Evolutionary conservation across 306 rosid genomes (phyloP).

Genomic region (Hippophae tibetana): DNA sequence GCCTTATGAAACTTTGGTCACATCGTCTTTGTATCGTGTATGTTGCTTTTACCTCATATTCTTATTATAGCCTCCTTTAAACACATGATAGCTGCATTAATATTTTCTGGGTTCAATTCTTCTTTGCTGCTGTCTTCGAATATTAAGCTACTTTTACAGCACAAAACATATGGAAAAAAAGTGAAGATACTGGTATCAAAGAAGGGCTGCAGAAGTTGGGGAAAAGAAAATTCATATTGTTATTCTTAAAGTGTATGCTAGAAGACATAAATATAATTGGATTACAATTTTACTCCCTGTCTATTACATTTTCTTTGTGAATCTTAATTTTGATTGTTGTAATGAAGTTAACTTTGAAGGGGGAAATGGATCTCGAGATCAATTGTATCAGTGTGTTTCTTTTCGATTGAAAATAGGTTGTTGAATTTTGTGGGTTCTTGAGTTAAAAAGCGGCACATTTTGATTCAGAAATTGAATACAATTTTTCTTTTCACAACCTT

Average conservation of each 20-base stretch:
- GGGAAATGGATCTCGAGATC: background rate
- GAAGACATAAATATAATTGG: background rate
- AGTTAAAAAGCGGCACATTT: background rate
- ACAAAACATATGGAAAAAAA: too few species aligned
- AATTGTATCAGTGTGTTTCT: background rate
- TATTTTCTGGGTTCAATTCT: too few species aligned
- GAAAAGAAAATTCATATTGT: too few species aligned
- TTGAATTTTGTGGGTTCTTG: background rate
- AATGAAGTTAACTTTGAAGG: background rate
- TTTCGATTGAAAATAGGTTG: background rate
- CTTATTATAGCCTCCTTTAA: too few species aligned
- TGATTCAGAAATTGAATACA: too few species aligned
- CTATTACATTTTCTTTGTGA: too few species aligned
- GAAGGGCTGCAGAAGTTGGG: too few species aligned
- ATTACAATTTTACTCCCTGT: background rate
- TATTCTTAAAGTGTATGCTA: too few species aligned
- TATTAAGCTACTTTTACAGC: too few species aligned
- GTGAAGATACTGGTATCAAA: too few species aligned
- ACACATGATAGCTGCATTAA: too few species aligned
- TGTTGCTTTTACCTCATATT: conserved; percentile 15
- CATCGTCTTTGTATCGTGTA: conserved; percentile 64
- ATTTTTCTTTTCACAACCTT: background rate
- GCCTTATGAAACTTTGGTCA: conserved; percentile 88
- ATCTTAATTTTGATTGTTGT: background rate
- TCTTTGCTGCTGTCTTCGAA: too few species aligned